phyloP scores from a whole-genome alignment of 192 early-diverging fungal genomes.

The Neocallimastix lanati region DNA sequence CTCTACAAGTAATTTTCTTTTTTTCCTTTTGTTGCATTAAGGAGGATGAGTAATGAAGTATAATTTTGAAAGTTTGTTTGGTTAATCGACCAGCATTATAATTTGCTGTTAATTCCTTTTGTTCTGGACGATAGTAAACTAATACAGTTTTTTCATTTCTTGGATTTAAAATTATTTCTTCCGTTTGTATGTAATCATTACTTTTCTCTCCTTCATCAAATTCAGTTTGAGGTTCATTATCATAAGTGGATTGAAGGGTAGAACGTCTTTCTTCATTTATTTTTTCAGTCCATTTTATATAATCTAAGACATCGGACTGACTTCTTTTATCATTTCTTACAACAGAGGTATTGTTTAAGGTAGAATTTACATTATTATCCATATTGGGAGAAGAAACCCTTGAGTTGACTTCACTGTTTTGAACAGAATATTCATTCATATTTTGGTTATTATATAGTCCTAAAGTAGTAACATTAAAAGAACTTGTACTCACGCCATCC shows the following conservation, averaged over 20 bases:
- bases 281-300: background rate
- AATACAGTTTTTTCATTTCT: conserved; percentile 65
- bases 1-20: conserved; percentile 76
- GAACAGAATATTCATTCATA: background rate
- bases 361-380: background rate
- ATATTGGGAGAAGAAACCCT: background rate
- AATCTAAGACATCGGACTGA: background rate
- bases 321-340: background rate
- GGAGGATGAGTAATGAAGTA: conserved; percentile 29
- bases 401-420: background rate
- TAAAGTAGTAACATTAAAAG: background rate
- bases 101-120: conserved; percentile 36
- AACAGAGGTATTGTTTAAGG: background rate
- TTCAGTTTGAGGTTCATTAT: background rate
- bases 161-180: conserved; percentile 70
- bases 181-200: conserved; percentile 34
- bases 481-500: background rate
- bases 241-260: background rate
- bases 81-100: conserved; percentile 54
- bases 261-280: background rate
- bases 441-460: background rate
- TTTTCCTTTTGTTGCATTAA: conserved; percentile 23
- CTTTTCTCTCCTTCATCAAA: background rate
- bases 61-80: conserved; percentile 48
- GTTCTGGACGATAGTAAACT: conserved; percentile 60